Evolutionary conservation across 352 stramenopile genomes (phyloP).

Genomic region (Globisporangium rhizosaccharum): DNA sequence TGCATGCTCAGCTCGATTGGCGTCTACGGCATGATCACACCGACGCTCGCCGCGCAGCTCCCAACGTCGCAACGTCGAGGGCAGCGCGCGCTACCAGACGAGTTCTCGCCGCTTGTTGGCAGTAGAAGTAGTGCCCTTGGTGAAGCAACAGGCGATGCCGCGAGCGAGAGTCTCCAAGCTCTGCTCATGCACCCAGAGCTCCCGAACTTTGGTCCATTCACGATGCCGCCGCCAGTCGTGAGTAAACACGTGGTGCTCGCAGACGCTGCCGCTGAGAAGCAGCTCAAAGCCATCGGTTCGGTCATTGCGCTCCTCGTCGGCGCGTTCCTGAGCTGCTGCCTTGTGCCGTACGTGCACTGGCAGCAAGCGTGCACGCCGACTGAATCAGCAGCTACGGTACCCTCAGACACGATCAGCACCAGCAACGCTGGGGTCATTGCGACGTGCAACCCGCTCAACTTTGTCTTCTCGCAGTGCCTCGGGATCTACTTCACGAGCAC

Average conservation of each 20-base stretch:
- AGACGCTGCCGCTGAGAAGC: conserved; percentile 45
- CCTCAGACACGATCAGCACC: conserved; percentile 4
- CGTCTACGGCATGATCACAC: conserved; percentile 76
- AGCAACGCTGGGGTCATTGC: conserved; percentile 27
- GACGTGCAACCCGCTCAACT: conserved; percentile 77
- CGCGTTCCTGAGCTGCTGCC: conserved; percentile 63
- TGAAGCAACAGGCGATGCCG: not conserved
- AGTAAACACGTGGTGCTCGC: conserved; percentile 51
- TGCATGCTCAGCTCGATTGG: conserved; percentile 79
- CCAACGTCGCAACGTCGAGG: not conserved
- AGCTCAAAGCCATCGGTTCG: conserved; percentile 55
- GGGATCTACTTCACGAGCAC: conserved; percentile 78
- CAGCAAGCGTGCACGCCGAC: conserved; percentile 48
- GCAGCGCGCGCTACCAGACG: conserved; percentile 2
- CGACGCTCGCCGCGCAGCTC: conserved; percentile 30
- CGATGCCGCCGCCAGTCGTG: conserved; percentile 51
- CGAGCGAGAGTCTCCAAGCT: conserved; percentile 37
- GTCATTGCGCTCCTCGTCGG: conserved; percentile 61
- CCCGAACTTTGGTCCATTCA: conserved; percentile 80
- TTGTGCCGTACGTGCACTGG: conserved; percentile 79
- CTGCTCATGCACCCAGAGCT: conserved; percentile 66
- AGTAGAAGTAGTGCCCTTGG: not conserved
- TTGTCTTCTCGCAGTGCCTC: conserved; percentile 81
- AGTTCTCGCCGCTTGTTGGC: conserved; percentile 29
- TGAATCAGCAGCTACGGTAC: not conserved